Base-by-base conservation (phyloP, 1,139 yeast genomes). In the Yamadazyma kanchanaburiensis region DNA sequence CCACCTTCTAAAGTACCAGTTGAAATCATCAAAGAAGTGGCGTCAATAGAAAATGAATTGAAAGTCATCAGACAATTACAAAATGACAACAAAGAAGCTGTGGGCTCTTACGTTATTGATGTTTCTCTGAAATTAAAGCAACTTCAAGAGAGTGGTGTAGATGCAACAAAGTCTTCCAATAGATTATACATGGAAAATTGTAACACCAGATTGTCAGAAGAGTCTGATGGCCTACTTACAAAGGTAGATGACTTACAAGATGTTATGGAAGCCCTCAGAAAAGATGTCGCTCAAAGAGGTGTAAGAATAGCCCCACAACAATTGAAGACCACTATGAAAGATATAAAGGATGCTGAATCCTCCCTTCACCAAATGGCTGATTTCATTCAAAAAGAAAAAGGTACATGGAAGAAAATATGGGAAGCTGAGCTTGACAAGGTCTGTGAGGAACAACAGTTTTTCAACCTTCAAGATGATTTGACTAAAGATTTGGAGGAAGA, bases 231-330 rank as follows among this genome's bases (percentile, higher is more conserved):
- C 1, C 59, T 91, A 14, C 66, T 94, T 26, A 80, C 94, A 0
- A 76, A 72, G 40, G 94, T 89, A 3, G 98, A 94, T 51, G 96
- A 88, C 46, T 63, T 94, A 21, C 96, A 89, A 51, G 98, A 94
- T 56, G 56, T 85, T 5, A 85, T 94, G 57, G 98, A 94, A 49
- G 88, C 88, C 1, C 64, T 91, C 36, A 70, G 96, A 37, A 80
- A 87, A 43, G 98, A 89, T 57, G 96, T 91, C 9, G 95, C 95
- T 0, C 86, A 81, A 38, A 72, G 96, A 40, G 96, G 96, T 12
- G 94, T 88, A 0, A 74, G 89, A 26, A 89, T 95, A 10, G 66
- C 87, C 1, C 77, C 74, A 26, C 80, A 82, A 38, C 95, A 88
- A 48, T 59, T 91, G 22, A 80, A 74, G 25, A 63, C 69, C 19